These are phyloP conservation scores for Tulasnella sp. DNA, from an alignment of 768 basidiomycete species.

Conservation along the genomic window DNA sequence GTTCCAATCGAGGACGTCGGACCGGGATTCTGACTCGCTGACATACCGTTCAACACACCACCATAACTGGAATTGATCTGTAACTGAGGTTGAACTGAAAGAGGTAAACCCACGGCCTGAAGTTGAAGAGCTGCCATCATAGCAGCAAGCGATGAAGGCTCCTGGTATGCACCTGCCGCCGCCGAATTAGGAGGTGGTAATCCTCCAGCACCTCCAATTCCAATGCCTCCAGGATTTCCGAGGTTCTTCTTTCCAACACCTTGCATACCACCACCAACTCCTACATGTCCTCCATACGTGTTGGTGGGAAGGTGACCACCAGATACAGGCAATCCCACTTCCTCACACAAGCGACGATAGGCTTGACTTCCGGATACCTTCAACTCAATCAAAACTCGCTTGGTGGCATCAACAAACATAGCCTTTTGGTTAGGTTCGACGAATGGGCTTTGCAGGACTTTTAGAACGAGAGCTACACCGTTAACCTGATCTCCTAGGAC, in stretches of 20 bases:
- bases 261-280: neutral
- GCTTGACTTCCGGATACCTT: constrained; percentile 53
- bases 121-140: constrained; percentile 91
- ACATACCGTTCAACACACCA: constrained; percentile 5
- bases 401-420: constrained; percentile 70
- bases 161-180: constrained; percentile 59
- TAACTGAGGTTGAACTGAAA: constrained; percentile 3
- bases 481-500: constrained; percentile 94
- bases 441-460: constrained; percentile 79
- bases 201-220: neutral
- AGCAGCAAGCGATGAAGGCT: constrained; percentile 64
- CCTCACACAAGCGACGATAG: constrained; percentile 30
- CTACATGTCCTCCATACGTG: neutral
- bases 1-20: constrained; percentile 20
- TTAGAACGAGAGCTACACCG: constrained; percentile 84
- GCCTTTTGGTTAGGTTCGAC: constrained; percentile 58
- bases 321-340: constrained; percentile 29
- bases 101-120: constrained; percentile 31
- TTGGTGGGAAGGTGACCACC: neutral
- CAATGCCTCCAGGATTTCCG: neutral
- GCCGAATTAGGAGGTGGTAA: constrained; percentile 35
- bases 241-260: neutral
- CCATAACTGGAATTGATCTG: neutral
- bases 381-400: constrained; percentile 76
- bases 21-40: neutral